Evolutionary conservation across 805 yeast species (phyloP).

Genomic region (Candida ipomoeae): DNA sequence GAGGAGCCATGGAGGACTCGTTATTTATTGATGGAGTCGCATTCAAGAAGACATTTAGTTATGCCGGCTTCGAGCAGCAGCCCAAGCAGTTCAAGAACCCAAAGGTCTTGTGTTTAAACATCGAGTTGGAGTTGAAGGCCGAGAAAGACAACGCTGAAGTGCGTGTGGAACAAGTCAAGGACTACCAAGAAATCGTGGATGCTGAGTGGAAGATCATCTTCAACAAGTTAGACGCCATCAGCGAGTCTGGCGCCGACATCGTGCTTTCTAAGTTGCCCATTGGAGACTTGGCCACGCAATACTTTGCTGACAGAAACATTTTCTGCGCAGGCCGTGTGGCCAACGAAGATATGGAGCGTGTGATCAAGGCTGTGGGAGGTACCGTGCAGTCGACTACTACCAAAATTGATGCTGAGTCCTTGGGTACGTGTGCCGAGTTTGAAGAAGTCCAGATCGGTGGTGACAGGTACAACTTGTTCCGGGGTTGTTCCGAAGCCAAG

Average conservation of each 20-base stretch:
- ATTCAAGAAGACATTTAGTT: constrained; percentile 93
- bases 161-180: constrained; percentile 86
- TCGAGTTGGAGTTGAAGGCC: constrained; percentile 94
- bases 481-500: constrained; percentile 87
- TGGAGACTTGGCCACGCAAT: constrained; percentile 98
- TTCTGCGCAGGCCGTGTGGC: constrained; percentile 97
- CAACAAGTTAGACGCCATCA: constrained; percentile 78
- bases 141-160: constrained; percentile 99
- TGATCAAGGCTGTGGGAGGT: constrained; percentile 92
- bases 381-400: constrained; percentile 71
- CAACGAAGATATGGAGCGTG: constrained; percentile 86
- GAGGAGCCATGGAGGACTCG: constrained; percentile 96
- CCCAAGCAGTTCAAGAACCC: constrained; percentile 83
- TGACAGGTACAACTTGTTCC: constrained; percentile 89
- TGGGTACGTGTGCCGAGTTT: constrained; percentile 50
- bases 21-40: constrained; percentile 90
- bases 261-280: constrained; percentile 93
- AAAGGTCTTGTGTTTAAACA: constrained; percentile 77
- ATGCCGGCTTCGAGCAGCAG: constrained; percentile 98
- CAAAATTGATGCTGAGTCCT: constrained; percentile 62
- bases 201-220: constrained; percentile 98
- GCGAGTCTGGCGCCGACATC: constrained; percentile 82
- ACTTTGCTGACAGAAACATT: constrained; percentile 90
- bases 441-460: constrained; percentile 96
- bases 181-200: constrained; percentile 93